Percentiles rank a stretch among this genome's conserved stretches.
Evolutionary conservation across 371 early-diverging fungal species (phyloP).

Genomic region (Circinella minor): DNA sequence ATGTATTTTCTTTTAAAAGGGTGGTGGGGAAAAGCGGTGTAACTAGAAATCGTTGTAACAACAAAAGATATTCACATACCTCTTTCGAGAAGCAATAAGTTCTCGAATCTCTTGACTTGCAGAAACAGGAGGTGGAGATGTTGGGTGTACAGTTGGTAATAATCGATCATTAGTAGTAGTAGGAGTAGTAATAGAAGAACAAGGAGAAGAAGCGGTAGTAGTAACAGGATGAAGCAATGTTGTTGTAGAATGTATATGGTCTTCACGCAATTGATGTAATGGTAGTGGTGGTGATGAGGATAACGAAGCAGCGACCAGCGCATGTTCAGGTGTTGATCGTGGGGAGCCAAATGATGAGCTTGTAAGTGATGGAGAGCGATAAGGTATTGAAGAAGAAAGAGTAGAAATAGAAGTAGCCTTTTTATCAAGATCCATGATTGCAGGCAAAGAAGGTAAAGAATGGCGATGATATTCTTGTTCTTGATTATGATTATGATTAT

Average conservation of each 20-base stretch:
- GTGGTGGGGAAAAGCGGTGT: too few relatives aligned
- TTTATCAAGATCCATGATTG: constrained; percentile 14
- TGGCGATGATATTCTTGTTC: constrained; percentile 8
- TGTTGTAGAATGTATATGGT: constrained; percentile 1
- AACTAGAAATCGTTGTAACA: not conserved
- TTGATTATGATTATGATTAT: too few relatives aligned
- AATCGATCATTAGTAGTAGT: constrained; percentile 2
- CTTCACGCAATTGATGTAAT: not conserved
- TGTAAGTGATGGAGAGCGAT: constrained; percentile 10
- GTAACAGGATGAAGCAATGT: too few relatives aligned
- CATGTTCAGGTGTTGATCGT: constrained; percentile 11
- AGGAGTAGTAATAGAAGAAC: too few relatives aligned
- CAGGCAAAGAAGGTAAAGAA: constrained; percentile 9
- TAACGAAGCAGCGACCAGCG: not conserved
- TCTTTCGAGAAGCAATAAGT: constrained; percentile 2
- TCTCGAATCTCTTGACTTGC: constrained; percentile 7
- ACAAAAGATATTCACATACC: constrained; percentile 1
- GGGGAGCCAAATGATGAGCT: constrained; percentile 14
- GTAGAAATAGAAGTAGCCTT: not conserved
- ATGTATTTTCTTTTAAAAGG: not conserved
- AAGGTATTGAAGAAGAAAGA: not conserved
- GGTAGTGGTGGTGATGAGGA: not conserved
- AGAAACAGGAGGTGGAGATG: not conserved
- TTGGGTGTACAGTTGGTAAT: not conserved
- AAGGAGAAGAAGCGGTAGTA: too few relatives aligned